These are phyloP conservation scores for Epichloe scottii DNA, from an alignment of 2,329 filamentous ascomycete genomes.

Conservation along the genomic window DNA sequence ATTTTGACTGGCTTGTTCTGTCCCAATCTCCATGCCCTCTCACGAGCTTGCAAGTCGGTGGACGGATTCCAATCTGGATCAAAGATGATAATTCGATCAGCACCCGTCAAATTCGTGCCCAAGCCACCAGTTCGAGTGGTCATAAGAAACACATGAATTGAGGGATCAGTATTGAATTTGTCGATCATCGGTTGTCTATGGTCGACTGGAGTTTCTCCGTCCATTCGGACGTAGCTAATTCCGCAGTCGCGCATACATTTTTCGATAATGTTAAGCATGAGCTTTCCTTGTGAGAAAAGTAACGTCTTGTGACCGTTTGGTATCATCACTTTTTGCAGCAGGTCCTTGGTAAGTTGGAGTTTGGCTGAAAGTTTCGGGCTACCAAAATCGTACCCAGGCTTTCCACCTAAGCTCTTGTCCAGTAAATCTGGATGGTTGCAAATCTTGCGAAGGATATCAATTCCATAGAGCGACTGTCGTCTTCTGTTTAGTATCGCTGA, in stretches of 20 bases:
- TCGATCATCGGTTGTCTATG: slow-evolving; percentile 83
- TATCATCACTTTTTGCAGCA: slow-evolving; percentile 75
- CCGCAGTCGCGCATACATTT: slow-evolving; percentile 60
- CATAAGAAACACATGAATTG: slow-evolving; percentile 77
- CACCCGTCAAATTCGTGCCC: slow-evolving; percentile 88
- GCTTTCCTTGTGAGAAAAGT: slow-evolving; percentile 82
- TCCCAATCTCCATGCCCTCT: slow-evolving; percentile 88
- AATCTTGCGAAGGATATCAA: slow-evolving; percentile 87
- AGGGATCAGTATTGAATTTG: slow-evolving; percentile 72
- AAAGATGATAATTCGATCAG: slow-evolving; percentile 93
- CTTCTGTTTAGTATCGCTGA: slow-evolving; percentile 64
- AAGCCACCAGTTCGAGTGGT: slow-evolving; percentile 93
- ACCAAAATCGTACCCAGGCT: slow-evolving; percentile 65
- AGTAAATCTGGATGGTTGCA: slow-evolving; percentile 93
- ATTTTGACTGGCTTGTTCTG: slow-evolving; percentile 94
- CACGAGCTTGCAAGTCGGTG: slow-evolving; percentile 87
- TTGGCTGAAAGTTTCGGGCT: slow-evolving; percentile 73
- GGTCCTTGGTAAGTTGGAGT: slow-evolving; percentile 83
- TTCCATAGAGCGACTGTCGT: slow-evolving; percentile 73
- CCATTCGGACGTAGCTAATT: slow-evolving; percentile 78
- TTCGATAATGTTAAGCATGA: slow-evolving; percentile 92
- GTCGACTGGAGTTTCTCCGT: slow-evolving; percentile 81
- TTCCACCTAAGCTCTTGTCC: slow-evolving; percentile 43
- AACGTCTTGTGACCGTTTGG: slow-evolving; percentile 83
- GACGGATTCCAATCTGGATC: slow-evolving; percentile 99